Conservation (phyloP, 805 yeast species). For the Wickerhamomyces queroliae region DNA sequence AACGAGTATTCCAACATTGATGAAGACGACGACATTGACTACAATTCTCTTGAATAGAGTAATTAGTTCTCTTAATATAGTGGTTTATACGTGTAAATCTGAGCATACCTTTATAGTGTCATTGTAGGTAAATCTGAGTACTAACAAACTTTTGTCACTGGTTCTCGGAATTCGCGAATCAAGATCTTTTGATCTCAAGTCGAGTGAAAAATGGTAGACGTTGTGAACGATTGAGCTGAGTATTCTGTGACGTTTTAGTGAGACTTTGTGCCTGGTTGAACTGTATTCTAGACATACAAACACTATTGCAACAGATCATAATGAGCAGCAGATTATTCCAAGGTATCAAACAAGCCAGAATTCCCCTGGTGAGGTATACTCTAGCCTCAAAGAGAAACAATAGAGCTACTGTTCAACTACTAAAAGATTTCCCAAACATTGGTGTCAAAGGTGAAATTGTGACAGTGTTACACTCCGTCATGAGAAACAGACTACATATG, state of each 20-base stretch:
- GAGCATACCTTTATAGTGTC: not conserved
- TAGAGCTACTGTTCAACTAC: slow-evolving; percentile 68
- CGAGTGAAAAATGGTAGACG: too few species aligned
- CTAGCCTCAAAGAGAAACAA: slow-evolving; percentile 44
- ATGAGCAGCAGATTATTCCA: slow-evolving; percentile 9
- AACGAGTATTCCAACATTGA: slow-evolving; percentile 20
- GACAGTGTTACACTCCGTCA: slow-evolving; percentile 69
- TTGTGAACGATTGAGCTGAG: too few species aligned
- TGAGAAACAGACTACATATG: slow-evolving; percentile 75
- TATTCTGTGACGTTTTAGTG: too few species aligned
- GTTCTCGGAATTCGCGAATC: not conserved
- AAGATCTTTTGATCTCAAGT: not conserved
- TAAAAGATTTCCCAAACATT: slow-evolving; percentile 55
- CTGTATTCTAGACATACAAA: not conserved
- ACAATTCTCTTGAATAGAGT: slow-evolving; percentile 13
- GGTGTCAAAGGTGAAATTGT: slow-evolving; percentile 72
- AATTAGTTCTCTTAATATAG: too few species aligned
- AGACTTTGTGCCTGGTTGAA: not conserved
- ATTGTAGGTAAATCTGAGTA: not conserved
- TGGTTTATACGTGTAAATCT: too few species aligned
- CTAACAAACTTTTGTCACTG: not conserved
- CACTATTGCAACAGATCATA: not conserved
- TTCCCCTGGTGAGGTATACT: slow-evolving; percentile 34
- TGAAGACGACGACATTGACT: slow-evolving; percentile 14
- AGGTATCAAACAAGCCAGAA: slow-evolving; percentile 9